These are phyloP conservation scores for Aspergillus olivimuriae DNA, from an alignment of 495 filamentous ascomycete species.

Conservation along the genomic window DNA sequence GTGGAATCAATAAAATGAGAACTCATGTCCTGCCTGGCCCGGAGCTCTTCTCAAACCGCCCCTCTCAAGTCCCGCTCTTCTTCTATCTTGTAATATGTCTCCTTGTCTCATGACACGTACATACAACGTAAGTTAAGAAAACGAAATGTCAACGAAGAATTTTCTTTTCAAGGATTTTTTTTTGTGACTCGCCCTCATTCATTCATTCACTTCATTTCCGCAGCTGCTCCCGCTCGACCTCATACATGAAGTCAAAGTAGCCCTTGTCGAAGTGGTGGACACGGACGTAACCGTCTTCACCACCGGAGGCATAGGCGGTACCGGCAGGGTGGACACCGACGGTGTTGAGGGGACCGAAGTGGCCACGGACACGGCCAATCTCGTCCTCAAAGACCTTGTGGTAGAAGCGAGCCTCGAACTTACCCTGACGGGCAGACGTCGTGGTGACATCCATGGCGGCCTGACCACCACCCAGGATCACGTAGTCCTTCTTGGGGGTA, in stretches of 20 bases:
- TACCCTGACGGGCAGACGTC: slow-evolving; percentile 86
- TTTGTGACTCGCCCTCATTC: slow-evolving; percentile 6
- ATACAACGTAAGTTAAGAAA: slow-evolving; percentile 23
- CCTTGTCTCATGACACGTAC: slow-evolving; percentile 42
- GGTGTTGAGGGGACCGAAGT: slow-evolving; percentile 92
- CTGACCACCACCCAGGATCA: slow-evolving; percentile 95
- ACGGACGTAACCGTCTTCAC: slow-evolving; percentile 97
- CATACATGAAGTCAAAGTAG: slow-evolving; percentile 98
- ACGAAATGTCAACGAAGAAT: too few relatives aligned
- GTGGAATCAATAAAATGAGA: slow-evolving; percentile 40
- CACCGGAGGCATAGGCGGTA: slow-evolving; percentile 85
- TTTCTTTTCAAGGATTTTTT: slow-evolving; percentile 7
- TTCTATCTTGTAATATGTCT: slow-evolving; percentile 14
- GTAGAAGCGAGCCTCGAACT: slow-evolving; percentile 98
- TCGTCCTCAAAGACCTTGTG: slow-evolving; percentile 99
- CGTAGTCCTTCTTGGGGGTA: slow-evolving; percentile 90
- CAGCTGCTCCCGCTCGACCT: slow-evolving; percentile 76
- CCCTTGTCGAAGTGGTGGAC: slow-evolving; percentile 97
- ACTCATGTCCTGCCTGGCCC: slow-evolving; percentile 34
- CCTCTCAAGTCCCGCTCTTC: slow-evolving; percentile 22
- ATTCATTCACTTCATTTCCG: slow-evolving; percentile 30
- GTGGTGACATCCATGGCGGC: slow-evolving; percentile 99
- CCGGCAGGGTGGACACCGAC: slow-evolving; percentile 86
- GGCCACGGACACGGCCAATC: slow-evolving; percentile 90
- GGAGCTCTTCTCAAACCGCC: slow-evolving; percentile 27